Conservation (phyloP, 805 yeast species). For the Saturnispora gosingensis region DNA sequence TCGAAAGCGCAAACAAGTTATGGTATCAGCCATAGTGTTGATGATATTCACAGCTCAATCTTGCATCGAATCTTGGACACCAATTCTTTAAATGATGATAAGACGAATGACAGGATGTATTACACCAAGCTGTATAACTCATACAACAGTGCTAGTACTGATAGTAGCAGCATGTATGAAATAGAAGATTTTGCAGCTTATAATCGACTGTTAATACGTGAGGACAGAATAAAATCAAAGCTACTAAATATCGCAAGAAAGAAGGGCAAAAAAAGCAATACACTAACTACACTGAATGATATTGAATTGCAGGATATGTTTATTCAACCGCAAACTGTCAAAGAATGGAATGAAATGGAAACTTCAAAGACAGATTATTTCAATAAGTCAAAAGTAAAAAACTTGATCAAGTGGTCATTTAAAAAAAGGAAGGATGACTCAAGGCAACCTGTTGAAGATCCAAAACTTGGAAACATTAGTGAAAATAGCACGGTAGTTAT, state of each 20-base stretch:
- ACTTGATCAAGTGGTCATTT: neutral
- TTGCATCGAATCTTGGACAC: constrained; percentile 18
- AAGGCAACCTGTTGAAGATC: constrained; percentile 1
- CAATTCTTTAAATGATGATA: constrained; percentile 9
- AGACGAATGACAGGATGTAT: constrained; percentile 12
- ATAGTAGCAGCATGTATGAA: neutral
- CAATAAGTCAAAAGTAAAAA: constrained; percentile 4
- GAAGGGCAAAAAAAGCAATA: constrained; percentile 7
- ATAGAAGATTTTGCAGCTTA: constrained; percentile 25
- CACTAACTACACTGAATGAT: constrained; percentile 17
- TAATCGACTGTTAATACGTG: constrained; percentile 18
- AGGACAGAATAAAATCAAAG: constrained; percentile 19
- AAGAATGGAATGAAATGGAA: constrained; percentile 10
- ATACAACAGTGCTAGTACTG: constrained; percentile 6
- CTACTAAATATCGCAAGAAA: constrained; percentile 11
- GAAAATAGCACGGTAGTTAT: constrained; percentile 19
- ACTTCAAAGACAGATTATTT: neutral
- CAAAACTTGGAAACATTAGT: neutral
- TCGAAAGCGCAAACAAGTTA: neutral
- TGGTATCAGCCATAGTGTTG: neutral
- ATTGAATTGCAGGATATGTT: constrained; percentile 17
- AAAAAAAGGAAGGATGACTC: neutral
- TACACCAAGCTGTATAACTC: constrained; percentile 21
- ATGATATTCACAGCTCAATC: constrained; percentile 18
- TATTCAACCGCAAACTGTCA: constrained; percentile 7